Evolutionary conservation across 108 stramenopile species (phyloP), one percentile per base, ranked within the genome.

Genomic region (Epithemia pelagica): DNA sequence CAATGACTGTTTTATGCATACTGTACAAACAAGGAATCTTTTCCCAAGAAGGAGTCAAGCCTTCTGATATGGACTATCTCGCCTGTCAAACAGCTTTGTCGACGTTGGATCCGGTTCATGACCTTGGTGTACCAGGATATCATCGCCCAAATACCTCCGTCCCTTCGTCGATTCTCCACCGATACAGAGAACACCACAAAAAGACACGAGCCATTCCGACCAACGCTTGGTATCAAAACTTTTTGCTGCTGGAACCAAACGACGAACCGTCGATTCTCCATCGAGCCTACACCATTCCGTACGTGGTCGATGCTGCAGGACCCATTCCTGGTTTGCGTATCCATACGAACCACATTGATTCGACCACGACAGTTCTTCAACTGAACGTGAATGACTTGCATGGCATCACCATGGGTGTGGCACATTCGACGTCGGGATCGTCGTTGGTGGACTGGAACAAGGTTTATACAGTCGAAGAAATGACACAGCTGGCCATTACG

Each of bases 161-260:
- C 2, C 74, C 78, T 32, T 67, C 70, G 25, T 29, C 28, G 30
- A 22, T 23, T 26, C 20, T 71, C 23, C 27, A 37, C 8, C 30
- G 60, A 10, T 30, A 32, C 59, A 25, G 27, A 37, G 67, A 68
- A 23, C 54, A 32, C 33, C 8, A 58, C 58, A 37, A 27, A 15
- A 10, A 20, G 8, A 32, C 23, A 1, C 28, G 61, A 8, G 66
- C 88, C 1, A 56, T 87, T 24, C 90, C 94, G 1, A 92, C 94
- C 1, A 90, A 89, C 72, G 72, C 79, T 37, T 92, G 94, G 90
- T 92, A 86, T 65, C 84, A 87, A 66, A 88, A 85, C 59, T 61
- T 95, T 0, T 69, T 92, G 32, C 62, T 89, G 18, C 63, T 80
- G n/a, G 61, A 58, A 25, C 65, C 77, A 25, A 69, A 69, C 10